Percentiles rank a stretch among this genome's conserved stretches.
phyloP scores from a whole-genome alignment of 2,329 filamentous ascomycete species.

The Colletotrichum nymphaeae region DNA sequence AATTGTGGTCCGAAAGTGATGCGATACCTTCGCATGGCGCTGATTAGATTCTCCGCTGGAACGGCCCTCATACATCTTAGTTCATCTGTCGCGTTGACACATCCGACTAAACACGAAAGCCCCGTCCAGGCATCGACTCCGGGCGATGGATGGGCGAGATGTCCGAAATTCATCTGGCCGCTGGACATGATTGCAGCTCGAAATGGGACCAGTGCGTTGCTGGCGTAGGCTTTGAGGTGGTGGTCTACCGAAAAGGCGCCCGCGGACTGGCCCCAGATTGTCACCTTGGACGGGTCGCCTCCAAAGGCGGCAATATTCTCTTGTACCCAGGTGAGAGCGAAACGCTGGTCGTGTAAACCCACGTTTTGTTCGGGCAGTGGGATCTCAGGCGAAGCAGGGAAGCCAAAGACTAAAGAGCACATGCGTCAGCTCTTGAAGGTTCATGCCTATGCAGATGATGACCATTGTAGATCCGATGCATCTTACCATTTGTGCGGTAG shows the following conservation, averaged over 20 bases:
- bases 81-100: slow-evolving; percentile 12
- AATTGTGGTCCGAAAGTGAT: slow-evolving; percentile 34
- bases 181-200: slow-evolving; percentile 43
- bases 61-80: slow-evolving; percentile 40
- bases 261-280: slow-evolving; percentile 47
- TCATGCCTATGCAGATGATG: not conserved
- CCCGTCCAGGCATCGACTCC: slow-evolving; percentile 36
- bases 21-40: slow-evolving; percentile 21
- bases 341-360: slow-evolving; percentile 43
- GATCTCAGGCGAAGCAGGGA: slow-evolving; percentile 7
- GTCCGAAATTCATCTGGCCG: slow-evolving; percentile 43
- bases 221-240: slow-evolving; percentile 39
- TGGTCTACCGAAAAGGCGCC: slow-evolving; percentile 41
- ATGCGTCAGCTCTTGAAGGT: not conserved
- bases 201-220: slow-evolving; percentile 36
- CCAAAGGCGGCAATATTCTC: slow-evolving; percentile 46
- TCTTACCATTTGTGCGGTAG: slow-evolving; percentile 41
- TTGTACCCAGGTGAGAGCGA: slow-evolving; percentile 46
- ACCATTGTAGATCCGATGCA: not conserved
- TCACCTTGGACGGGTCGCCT: slow-evolving; percentile 43
- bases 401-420: slow-evolving; percentile 38
- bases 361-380: slow-evolving; percentile 37
- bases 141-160: slow-evolving; percentile 27
- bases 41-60: slow-evolving; percentile 31
- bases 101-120: slow-evolving; percentile 36